Evolutionary conservation across 768 basidiomycete genomes (phyloP).

Genomic region (Lenzites betulinus): DNA sequence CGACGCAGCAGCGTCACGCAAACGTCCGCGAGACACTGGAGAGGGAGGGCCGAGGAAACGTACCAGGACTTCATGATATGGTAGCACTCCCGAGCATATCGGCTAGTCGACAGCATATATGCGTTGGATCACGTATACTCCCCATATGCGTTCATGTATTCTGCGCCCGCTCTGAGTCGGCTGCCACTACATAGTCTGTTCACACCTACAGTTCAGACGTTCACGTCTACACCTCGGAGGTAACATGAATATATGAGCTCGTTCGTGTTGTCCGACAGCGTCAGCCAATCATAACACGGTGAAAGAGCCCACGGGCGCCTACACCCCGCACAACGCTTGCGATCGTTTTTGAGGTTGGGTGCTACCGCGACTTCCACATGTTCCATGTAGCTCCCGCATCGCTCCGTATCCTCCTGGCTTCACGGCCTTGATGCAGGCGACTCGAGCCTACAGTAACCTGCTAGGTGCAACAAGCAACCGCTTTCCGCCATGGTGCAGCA

Average conservation of each 20-base stretch:
- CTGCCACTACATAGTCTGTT: not conserved
- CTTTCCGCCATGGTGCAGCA: slow-evolving; percentile 7
- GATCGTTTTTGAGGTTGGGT: slow-evolving; percentile 4
- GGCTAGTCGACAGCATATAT: no score
- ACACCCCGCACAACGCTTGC: not conserved
- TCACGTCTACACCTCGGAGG: not conserved
- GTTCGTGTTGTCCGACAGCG: not conserved
- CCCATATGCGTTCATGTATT: not conserved
- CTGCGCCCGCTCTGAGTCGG: no score
- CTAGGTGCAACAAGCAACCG: not conserved
- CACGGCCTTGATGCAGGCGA: slow-evolving; percentile 15
- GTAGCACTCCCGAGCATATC: no score
- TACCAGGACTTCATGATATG: slow-evolving; percentile 2
- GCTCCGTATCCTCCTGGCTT: not conserved
- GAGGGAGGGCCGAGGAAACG: slow-evolving; percentile 15
- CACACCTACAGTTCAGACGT: no score
- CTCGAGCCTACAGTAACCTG: not conserved
- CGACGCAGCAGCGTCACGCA: slow-evolving; percentile 6
- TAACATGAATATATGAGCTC: not conserved
- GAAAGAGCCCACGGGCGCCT: slow-evolving; percentile 2
- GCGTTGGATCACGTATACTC: no score
- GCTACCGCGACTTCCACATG: slow-evolving; percentile 9
- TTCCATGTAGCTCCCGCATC: slow-evolving; percentile 18
- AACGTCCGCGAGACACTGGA: slow-evolving; percentile 14
- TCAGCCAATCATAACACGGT: not conserved